phyloP scores from a whole-genome alignment of 257 asterid genomes.

The Salvia hispanica region DNA sequence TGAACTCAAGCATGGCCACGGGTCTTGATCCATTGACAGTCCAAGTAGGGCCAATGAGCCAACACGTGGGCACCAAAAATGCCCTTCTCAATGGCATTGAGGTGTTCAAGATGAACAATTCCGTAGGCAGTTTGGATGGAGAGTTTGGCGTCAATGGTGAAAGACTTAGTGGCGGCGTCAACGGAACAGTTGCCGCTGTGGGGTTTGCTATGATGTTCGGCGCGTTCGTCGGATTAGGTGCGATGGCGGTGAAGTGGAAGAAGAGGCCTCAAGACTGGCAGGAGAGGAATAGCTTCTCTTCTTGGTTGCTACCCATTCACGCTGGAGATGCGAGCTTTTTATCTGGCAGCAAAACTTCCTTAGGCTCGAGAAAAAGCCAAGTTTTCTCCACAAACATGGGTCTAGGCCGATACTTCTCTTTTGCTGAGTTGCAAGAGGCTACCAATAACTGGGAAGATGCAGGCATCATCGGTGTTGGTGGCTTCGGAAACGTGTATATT shows the following conservation, averaged over 20 bases:
- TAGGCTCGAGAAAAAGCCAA: conserved; percentile 55
- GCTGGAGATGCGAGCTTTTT: conserved; percentile 50
- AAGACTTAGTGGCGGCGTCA: conserved; percentile 32
- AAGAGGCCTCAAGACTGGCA: conserved; percentile 94
- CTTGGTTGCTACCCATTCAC: conserved; percentile 82
- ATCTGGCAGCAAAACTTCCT: conserved; percentile 35
- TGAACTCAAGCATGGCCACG: conserved; percentile 61
- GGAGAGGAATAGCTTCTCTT: conserved; percentile 74
- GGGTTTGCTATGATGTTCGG: conserved; percentile 98
- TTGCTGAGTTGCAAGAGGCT: conserved; percentile 63
- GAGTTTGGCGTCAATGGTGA: conserved; percentile 55
- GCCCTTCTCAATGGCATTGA: conserved; percentile 71
- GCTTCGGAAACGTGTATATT: conserved; percentile 79
- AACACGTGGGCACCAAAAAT: conserved; percentile 50
- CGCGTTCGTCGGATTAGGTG: conserved; percentile 86
- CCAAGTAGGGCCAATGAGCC: conserved; percentile 61
- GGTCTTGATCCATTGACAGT: conserved; percentile 44
- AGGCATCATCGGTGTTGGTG: conserved; percentile 86
- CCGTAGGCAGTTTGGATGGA: conserved; percentile 69
- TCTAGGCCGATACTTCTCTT: conserved; percentile 53
- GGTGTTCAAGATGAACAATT: conserved; percentile 65
- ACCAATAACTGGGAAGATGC: conserved; percentile 71
- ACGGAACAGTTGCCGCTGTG: conserved; percentile 73
- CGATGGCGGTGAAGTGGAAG: conserved; percentile 91
- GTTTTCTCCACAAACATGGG: conserved; percentile 53